Conservation (phyloP, 176 grass and related monocot genomes). For the Oryza longistaminata region DNA sequence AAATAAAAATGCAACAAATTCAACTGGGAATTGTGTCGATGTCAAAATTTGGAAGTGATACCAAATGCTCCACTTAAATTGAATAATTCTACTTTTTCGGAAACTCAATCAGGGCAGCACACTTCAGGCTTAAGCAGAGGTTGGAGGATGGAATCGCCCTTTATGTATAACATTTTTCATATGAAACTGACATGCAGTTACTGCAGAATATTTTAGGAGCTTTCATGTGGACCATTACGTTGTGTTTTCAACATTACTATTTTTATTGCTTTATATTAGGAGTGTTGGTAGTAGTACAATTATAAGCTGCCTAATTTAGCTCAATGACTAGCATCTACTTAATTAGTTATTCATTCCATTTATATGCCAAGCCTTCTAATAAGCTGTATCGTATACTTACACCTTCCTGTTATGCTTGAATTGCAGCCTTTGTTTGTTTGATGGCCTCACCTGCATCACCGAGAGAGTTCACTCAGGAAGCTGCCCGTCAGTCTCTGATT, state of each 20-base stretch:
- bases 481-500: conserved; percentile 67
- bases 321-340: background rate
- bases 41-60: background rate
- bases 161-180: background rate
- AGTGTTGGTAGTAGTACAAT: background rate
- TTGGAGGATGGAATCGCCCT: background rate
- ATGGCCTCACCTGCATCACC: conserved; percentile 54
- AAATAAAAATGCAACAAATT: too few relatives aligned
- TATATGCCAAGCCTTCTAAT: background rate
- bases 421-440: conserved; percentile 26
- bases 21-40: too few relatives aligned
- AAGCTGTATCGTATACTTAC: background rate
- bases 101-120: background rate
- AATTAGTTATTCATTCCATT: background rate
- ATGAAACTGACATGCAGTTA: background rate
- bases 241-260: background rate
- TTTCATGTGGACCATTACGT: background rate
- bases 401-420: background rate
- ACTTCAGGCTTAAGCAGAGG: background rate
- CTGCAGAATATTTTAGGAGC: background rate
- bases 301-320: background rate
- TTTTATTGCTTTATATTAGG: background rate
- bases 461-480: conserved; percentile 40
- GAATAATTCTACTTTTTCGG: background rate
- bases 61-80: background rate